A percentile compares a stretch with the other conserved stretches of the same genome.
These are phyloP conservation scores for Boechera retrofracta DNA, from an alignment of 345 rosid species.

Conservation along the genomic window DNA sequence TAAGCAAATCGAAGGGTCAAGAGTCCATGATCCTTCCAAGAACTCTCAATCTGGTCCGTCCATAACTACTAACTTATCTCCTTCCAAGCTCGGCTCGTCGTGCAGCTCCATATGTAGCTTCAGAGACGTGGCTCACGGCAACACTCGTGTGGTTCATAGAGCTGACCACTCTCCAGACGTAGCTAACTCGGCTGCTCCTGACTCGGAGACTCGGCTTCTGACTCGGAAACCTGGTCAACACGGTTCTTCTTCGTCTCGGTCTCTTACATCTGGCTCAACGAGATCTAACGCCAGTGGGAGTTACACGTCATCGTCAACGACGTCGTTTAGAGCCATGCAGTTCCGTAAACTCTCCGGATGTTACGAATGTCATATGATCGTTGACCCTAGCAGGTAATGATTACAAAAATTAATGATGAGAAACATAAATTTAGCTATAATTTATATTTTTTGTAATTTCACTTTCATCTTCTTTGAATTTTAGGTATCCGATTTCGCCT, in stretches of 20 bases:
- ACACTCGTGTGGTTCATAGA: constrained; percentile 93
- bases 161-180: constrained; percentile 88
- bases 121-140: constrained; percentile 83
- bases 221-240: constrained; percentile 55
- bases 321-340: constrained; percentile 89
- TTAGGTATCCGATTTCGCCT: constrained; percentile 71
- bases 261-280: constrained; percentile 54
- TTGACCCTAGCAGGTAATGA: constrained; percentile 88
- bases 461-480: neutral
- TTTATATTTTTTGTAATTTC: neutral
- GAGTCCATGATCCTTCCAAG: constrained; percentile 80
- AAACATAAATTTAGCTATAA: neutral
- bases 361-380: constrained; percentile 91
- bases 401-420: neutral
- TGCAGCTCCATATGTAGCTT: constrained; percentile 91
- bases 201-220: constrained; percentile 67
- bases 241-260: constrained; percentile 52
- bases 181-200: constrained; percentile 49
- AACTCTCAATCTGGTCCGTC: constrained; percentile 40
- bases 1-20: constrained; percentile 80
- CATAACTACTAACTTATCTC: constrained; percentile 27
- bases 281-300: constrained; percentile 57
- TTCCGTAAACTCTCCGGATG: constrained; percentile 97
- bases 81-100: constrained; percentile 62
- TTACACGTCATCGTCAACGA: constrained; percentile 44